Base-by-base conservation (phyloP, 768 basidiomycete species). In the Dentipellis fragilis region DNA sequence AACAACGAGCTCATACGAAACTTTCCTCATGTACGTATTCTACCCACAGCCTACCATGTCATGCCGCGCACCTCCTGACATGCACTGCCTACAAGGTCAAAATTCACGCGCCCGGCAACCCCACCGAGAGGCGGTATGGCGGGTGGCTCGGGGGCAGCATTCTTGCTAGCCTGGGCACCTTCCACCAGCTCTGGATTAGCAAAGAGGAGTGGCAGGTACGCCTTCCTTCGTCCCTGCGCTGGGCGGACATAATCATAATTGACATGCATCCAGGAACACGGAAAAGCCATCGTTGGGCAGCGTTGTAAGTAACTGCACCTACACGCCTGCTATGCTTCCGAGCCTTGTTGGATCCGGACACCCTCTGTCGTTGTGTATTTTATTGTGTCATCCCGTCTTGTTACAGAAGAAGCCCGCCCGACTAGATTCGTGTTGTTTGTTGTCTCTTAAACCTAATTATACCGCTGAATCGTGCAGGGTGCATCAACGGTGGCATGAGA, bases 61-160 rank as follows among this genome's bases (percentile, higher is more conserved):
- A 49, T 37, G 34, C 19, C 21, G n/a, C 22, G 10, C n/a, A 12
- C 52, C 39, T 4, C 11, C 17, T 19, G 14, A 38, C 16, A 34
- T 46, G 49, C 14, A 42, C 19, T 21, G 45, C 59, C 53, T 45
- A 59, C 71, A 62, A 94, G 84, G 81, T 89, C 56, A 94, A 93
- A 75, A 87, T 95, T 40, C 90, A 95, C 63, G 86, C 93, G 0
- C 87, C 96, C 2, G 93, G 93, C 10, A 93, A 93, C 64, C 83
- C 89, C 0, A 78, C 85, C 51, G 96, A 98, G 68, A 80, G 95
- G 48, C 81, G 87, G 55, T 96, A 92, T 67, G 88, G 93, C 12
- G 85, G 88, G 17, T 99, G 96, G 96, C 73, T 99, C 7, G 96
- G 96, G 10, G 96, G 95, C 29, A 93, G 89, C 61, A 95, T 98